Evolutionary conservation across 2,329 filamentous ascomycete species (phyloP).

Genomic region (Cladosporium colombiae): DNA sequence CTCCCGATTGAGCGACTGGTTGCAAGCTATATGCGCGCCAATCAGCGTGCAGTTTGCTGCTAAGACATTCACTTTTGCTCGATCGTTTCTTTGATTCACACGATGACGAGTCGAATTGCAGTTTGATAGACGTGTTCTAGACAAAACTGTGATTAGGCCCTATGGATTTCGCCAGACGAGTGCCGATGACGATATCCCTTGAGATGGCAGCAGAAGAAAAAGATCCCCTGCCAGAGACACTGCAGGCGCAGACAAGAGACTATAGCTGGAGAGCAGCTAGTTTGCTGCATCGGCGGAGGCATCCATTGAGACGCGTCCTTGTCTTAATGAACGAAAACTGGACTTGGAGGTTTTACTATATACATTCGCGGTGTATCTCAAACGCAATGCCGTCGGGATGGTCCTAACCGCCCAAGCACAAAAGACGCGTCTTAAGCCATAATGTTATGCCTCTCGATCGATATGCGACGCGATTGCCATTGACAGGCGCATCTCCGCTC

Average conservation of each 20-base stretch:
- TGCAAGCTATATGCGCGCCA: conserved; percentile 1
- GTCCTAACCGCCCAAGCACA: not conserved
- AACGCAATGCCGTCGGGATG: not conserved
- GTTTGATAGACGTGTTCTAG: not conserved
- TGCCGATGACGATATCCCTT: not conserved
- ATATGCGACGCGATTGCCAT: not conserved
- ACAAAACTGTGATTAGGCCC: not conserved
- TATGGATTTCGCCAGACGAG: not conserved
- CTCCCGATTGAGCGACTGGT: conserved; percentile 1
- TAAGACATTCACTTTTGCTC: not conserved
- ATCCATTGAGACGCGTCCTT: not conserved
- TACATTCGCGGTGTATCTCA: not conserved
- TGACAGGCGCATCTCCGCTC: not conserved
- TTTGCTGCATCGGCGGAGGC: not conserved
- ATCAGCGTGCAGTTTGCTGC: not conserved
- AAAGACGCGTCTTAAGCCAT: not conserved
- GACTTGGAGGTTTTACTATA: not conserved
- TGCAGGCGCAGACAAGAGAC: not conserved
- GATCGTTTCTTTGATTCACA: not conserved
- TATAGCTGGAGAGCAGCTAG: not conserved
- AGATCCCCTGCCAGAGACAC: not conserved
- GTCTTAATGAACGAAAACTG: not conserved
- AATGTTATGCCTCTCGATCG: not conserved
- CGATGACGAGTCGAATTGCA: not conserved
- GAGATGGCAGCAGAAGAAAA: not conserved